These are phyloP conservation scores for Yarrowia divulgata DNA, from an alignment of 805 yeast genomes.

Conservation along the genomic window DNA sequence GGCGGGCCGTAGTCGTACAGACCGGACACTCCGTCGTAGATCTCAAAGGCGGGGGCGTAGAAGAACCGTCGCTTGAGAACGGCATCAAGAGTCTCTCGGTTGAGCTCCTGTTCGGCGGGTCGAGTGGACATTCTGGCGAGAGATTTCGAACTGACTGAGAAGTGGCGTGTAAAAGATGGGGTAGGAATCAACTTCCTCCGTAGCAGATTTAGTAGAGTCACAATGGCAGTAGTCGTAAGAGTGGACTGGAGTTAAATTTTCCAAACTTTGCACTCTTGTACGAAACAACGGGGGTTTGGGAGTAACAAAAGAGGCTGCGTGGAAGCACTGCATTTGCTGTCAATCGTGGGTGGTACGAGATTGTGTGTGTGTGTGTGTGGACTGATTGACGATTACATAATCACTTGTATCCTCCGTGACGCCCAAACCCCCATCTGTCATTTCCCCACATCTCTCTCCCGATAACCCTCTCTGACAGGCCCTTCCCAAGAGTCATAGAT, in stretches of 20 bases:
- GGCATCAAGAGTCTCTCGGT: constrained; percentile 88
- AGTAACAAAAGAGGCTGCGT: not conserved
- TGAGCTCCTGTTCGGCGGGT: constrained; percentile 55
- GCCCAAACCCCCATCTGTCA: too few relatives aligned
- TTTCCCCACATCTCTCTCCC: not conserved
- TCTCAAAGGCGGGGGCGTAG: constrained; percentile 96
- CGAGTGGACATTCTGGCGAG: constrained; percentile 43
- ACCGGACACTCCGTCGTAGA: constrained; percentile 98
- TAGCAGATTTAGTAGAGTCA: constrained; percentile 30
- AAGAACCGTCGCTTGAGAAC: constrained; percentile 94
- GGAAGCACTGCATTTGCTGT: constrained; percentile 10
- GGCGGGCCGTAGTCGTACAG: constrained; percentile 99
- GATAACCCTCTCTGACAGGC: not conserved
- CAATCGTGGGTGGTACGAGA: not conserved
- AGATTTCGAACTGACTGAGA: constrained; percentile 1
- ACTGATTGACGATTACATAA: too few relatives aligned
- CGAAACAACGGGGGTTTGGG: constrained; percentile 6
- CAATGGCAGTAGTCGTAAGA: constrained; percentile 36
- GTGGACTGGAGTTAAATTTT: constrained; percentile 39
- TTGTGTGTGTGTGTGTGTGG: too few relatives aligned
- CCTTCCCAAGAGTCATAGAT: constrained; percentile 5
- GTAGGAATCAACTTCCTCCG: constrained; percentile 37
- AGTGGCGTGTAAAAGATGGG: constrained; percentile 10
- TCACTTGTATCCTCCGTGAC: too few relatives aligned
- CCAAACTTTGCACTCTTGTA: constrained; percentile 35